phyloP scores from a whole-genome alignment of 768 basidiomycete species.

The Amanita inopinata region DNA sequence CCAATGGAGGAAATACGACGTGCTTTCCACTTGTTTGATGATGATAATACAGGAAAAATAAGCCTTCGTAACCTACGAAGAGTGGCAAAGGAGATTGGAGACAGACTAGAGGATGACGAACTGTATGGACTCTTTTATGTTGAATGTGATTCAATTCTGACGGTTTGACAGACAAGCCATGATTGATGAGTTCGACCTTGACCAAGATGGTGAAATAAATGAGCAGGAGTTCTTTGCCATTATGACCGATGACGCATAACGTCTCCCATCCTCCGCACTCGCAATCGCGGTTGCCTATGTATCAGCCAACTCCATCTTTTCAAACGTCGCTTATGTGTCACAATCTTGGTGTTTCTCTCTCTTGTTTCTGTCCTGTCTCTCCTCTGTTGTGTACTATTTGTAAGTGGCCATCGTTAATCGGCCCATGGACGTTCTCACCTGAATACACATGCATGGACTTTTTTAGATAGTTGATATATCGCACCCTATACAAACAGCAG shows the following conservation, averaged over 20 bases:
- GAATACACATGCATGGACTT: neutral
- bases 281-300: no score
- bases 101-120: slow-evolving; percentile 91
- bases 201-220: slow-evolving; percentile 96
- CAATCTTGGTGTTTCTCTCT: neutral
- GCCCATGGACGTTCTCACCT: neutral
- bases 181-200: slow-evolving; percentile 99
- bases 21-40: slow-evolving; percentile 95
- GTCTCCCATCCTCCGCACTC: neutral
- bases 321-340: neutral
- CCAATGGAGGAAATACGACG: slow-evolving; percentile 94
- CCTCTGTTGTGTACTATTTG: neutral
- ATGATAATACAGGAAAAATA: slow-evolving; percentile 93
- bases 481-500: neutral
- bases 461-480: slow-evolving; percentile 5
- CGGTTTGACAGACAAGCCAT: slow-evolving; percentile 75
- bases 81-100: slow-evolving; percentile 96
- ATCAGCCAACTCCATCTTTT: no score
- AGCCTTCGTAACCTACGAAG: slow-evolving; percentile 81
- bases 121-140: slow-evolving; percentile 47
- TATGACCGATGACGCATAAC: slow-evolving; percentile 85
- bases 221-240: slow-evolving; percentile 95
- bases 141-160: slow-evolving; percentile 5
- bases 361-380: neutral
- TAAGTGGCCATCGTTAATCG: neutral